Evolutionary conservation across 2,329 filamentous ascomycete genomes (phyloP).

Genomic region (Clonostachys rosea): DNA sequence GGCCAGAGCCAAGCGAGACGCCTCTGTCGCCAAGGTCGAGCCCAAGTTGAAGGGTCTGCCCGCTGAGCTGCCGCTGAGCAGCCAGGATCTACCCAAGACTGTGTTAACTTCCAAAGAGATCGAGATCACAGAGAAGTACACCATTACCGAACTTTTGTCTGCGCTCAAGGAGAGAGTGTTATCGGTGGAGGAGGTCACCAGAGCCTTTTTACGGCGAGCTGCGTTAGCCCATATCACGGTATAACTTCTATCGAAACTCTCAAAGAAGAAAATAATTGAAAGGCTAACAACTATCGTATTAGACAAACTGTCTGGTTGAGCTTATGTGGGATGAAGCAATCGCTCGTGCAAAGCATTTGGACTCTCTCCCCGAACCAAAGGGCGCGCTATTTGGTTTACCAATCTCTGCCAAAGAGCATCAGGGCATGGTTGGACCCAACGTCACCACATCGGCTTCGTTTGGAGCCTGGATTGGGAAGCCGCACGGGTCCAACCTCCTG

Average conservation of each 20-base stretch:
- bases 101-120: constrained; percentile 10
- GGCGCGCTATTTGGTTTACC: constrained; percentile 56
- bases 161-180: background rate
- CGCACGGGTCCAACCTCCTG: constrained; percentile 43
- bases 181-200: constrained; percentile 3
- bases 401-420: constrained; percentile 30
- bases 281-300: background rate
- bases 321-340: constrained; percentile 46
- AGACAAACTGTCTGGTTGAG: constrained; percentile 36
- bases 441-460: constrained; percentile 37
- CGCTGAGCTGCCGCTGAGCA: constrained; percentile 9
- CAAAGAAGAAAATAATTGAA: background rate
- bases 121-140: constrained; percentile 4
- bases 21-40: constrained; percentile 14
- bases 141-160: constrained; percentile 1
- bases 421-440: constrained; percentile 31
- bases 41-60: constrained; percentile 15
- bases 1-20: constrained; percentile 9
- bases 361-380: constrained; percentile 29
- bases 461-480: constrained; percentile 50
- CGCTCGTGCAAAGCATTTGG: constrained; percentile 33
- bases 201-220: constrained; percentile 6
- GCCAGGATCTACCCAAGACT: constrained; percentile 10
- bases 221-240: constrained; percentile 6
- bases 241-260: constrained; percentile 10